Percentiles rank a stretch among this genome's conserved stretches.
Evolutionary conservation across 495 filamentous ascomycete genomes (phyloP).

Genomic region (Talaromyces borbonicus): DNA sequence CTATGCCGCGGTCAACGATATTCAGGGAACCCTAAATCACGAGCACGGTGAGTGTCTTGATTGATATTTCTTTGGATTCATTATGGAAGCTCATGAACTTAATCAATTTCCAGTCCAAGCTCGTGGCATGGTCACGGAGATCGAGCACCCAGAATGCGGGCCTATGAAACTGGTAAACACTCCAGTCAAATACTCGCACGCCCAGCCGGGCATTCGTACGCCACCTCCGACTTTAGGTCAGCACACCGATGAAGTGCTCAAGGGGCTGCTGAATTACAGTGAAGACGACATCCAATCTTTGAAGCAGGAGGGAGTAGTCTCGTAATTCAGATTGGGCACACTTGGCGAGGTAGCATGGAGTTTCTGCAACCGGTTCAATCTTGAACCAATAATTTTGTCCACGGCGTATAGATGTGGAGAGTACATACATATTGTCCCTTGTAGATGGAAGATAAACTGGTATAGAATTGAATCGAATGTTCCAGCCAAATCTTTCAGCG

Average conservation of each 20-base stretch:
- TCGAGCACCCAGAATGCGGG: constrained; percentile 76
- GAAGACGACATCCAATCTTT: constrained; percentile 51
- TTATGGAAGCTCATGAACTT: constrained; percentile 8
- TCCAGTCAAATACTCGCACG: constrained; percentile 90
- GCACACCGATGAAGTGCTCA: constrained; percentile 82
- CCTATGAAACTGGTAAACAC: constrained; percentile 85
- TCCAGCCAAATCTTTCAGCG: too few species aligned
- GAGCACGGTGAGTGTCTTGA: constrained; percentile 49
- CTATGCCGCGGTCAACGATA: constrained; percentile 90
- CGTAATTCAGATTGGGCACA: constrained; percentile 25
- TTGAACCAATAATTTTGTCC: neutral
- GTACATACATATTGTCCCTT: too few species aligned
- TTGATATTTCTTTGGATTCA: neutral
- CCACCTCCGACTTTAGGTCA: constrained; percentile 82
- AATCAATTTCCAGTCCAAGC: constrained; percentile 49
- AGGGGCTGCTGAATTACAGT: constrained; percentile 53
- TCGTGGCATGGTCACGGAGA: constrained; percentile 76
- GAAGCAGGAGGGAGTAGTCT: constrained; percentile 59
- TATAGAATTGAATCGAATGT: too few species aligned
- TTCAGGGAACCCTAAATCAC: constrained; percentile 74
- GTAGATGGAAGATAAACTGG: too few species aligned
- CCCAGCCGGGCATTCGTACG: constrained; percentile 63
- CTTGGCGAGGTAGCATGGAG: neutral
- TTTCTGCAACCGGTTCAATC: neutral
- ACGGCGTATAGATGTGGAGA: too few species aligned